A percentile compares a stretch with the other conserved stretches of the same genome.
phyloP scores from a whole-genome alignment of 805 yeast genomes.

The Candida yuanshanica region DNA sequence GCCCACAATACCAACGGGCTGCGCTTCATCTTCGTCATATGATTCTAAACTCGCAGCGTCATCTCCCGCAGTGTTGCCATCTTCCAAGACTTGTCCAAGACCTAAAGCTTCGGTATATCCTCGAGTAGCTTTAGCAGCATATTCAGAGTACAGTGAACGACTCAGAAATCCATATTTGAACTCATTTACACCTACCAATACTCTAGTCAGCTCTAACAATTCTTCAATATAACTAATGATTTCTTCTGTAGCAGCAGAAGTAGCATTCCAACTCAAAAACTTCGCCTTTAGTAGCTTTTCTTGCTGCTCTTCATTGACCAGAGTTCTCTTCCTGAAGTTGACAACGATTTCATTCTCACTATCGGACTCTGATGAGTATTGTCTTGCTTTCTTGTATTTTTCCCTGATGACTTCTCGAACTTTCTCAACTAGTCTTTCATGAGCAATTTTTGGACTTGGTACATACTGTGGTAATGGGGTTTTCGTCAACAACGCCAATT shows the following conservation, averaged over 20 bases:
- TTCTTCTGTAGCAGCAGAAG: slow-evolving; percentile 43
- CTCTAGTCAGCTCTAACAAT: slow-evolving; percentile 33
- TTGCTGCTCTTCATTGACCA: slow-evolving; percentile 16
- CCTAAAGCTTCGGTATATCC: slow-evolving; percentile 20
- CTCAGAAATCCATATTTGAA: slow-evolving; percentile 48
- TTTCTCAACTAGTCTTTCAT: slow-evolving; percentile 37
- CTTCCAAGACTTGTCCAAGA: not conserved
- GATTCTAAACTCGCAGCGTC: not conserved
- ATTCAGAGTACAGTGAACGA: slow-evolving; percentile 38
- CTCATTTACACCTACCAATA: slow-evolving; percentile 42
- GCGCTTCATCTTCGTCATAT: not conserved
- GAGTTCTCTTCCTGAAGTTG: slow-evolving; percentile 7
- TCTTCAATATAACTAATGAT: slow-evolving; percentile 45
- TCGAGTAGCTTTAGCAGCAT: slow-evolving; percentile 36
- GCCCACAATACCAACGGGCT: slow-evolving; percentile 7
- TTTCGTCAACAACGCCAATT: slow-evolving; percentile 38
- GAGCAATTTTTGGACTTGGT: slow-evolving; percentile 45
- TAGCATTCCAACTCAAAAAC: slow-evolving; percentile 46
- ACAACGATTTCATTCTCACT: slow-evolving; percentile 22
- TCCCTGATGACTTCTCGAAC: slow-evolving; percentile 33
- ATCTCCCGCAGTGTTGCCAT: slow-evolving; percentile 6
- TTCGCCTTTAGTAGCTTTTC: slow-evolving; percentile 30
- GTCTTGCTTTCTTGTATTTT: slow-evolving; percentile 17
- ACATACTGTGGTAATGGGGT: slow-evolving; percentile 45
- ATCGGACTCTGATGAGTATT: slow-evolving; percentile 11